phyloP scores from a whole-genome alignment of 148 eudicot genomes.

The Mesembryanthemum crystallinum region DNA sequence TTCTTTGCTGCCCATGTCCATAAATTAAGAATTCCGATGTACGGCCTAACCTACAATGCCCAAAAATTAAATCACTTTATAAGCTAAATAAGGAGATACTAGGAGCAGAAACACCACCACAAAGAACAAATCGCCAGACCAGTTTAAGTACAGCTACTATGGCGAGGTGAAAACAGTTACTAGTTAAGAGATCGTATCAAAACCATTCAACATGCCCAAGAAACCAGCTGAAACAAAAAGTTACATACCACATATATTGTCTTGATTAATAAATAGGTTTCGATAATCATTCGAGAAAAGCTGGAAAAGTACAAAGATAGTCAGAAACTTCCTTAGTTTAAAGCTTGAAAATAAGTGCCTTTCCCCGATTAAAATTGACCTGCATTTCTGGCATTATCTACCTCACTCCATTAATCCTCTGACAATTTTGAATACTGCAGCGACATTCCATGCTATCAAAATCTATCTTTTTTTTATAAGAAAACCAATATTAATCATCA shows the following conservation, averaged over 20 bases:
- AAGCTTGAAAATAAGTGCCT: too few relatives aligned
- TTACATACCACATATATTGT: background rate
- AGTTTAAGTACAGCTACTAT: background rate
- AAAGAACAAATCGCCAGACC: background rate
- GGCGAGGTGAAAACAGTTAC: background rate
- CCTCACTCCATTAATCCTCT: too few relatives aligned
- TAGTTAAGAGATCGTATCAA: background rate
- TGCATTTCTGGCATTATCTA: too few relatives aligned
- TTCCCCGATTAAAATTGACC: too few relatives aligned
- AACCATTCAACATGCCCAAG: background rate
- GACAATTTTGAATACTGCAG: too few relatives aligned
- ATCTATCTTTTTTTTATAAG: too few relatives aligned
- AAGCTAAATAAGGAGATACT: background rate
- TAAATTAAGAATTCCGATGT: conserved; percentile 80
- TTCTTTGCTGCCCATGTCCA: conserved; percentile 95
- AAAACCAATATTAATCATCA: too few relatives aligned
- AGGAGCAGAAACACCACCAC: background rate
- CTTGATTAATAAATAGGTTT: background rate
- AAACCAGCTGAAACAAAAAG: background rate
- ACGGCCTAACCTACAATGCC: conserved; percentile 63
- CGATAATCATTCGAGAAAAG: too few relatives aligned
- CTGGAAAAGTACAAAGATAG: too few relatives aligned
- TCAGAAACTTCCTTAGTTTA: too few relatives aligned
- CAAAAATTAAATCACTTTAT: background rate
- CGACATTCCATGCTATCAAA: too few relatives aligned